Base-by-base conservation (phyloP, 1,139 yeast genomes). In the Saccharomyces hybrid region DNA sequence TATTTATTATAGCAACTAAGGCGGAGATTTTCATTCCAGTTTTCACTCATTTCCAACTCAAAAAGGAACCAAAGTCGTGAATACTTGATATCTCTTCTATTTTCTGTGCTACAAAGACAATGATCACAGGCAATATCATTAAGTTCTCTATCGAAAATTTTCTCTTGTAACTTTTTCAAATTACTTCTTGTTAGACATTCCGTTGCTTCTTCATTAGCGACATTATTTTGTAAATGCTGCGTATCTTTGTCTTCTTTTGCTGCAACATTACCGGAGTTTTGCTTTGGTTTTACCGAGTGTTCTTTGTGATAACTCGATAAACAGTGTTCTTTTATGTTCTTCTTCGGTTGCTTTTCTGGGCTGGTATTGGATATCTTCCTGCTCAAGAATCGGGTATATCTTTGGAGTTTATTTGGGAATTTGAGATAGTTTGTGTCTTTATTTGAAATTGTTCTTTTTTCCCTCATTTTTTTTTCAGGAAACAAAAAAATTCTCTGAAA, bases 1-100 rank as follows among this genome's bases (percentile, higher is more conserved):
- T 60, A 55, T 7, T 57, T 48, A 46, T 58, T 56, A 51, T 67
- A 68, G 48, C 69, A 65, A 4, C 51, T 50, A 51, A 61, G 59
- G 52, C 71, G 61, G 20, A 66, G 53, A 52, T 66, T 67, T 13
- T 57, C 54, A 7, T 34, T 44, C 9, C 60, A 61, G 47, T 60
- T 59, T 5, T 49, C 53, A 5, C 61, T 54, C 63, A 66, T 59
- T 51, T 68, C 71, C 20, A 68, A 48, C 29, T 68, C 71, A 49
- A 68, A 68, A 8, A 68, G 55, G 46, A 68, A 63, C 68, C 68
- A 65, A 16, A 56, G 42, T 25, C 68, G 57, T 8, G 61, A 55
- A 27, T 51, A 49, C 11, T 51, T 50, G 8, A 58, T 29, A 11
- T 49, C 44, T n/a, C 16, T 47, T 52, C 57, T 58, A 49, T 59